These are phyloP conservation scores for Geum urbanum DNA, from an alignment of 306 rosid genomes.

Conservation along the genomic window DNA sequence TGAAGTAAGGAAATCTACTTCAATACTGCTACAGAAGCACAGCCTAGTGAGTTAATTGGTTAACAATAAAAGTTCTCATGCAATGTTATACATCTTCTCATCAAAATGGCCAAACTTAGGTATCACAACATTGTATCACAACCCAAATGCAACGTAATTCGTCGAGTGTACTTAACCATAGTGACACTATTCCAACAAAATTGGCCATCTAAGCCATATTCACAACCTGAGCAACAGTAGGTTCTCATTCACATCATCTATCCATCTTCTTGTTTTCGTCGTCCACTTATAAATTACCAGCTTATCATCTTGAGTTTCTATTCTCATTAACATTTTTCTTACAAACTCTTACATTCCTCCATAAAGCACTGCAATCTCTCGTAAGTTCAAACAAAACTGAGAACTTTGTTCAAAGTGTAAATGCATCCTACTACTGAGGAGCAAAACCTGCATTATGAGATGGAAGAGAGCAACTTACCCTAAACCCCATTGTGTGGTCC, in stretches of 20 bases:
- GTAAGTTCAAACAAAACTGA: neutral
- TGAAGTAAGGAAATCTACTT: neutral
- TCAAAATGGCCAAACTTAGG: neutral
- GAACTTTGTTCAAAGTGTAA: neutral
- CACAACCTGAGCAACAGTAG: neutral
- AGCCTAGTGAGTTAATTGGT: neutral
- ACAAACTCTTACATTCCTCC: neutral
- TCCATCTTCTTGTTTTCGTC: neutral
- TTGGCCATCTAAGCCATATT: neutral
- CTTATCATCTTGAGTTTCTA: neutral
- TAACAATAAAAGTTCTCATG: no score
- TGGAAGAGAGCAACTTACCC: neutral
- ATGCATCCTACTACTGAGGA: neutral
- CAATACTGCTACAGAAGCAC: no score
- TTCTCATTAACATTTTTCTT: neutral
- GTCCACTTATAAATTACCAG: neutral
- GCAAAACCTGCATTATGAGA: neutral
- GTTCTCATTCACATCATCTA: neutral
- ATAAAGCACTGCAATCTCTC: conserved; percentile 3
- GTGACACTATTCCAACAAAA: conserved; percentile 1
- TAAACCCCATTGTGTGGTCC: neutral
- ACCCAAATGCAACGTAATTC: neutral
- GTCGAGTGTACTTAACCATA: neutral
- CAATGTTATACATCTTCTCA: neutral
- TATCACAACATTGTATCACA: neutral